These are phyloP conservation scores for Microthlaspi erraticum DNA, from an alignment of 345 rosid species.

Conservation along the genomic window DNA sequence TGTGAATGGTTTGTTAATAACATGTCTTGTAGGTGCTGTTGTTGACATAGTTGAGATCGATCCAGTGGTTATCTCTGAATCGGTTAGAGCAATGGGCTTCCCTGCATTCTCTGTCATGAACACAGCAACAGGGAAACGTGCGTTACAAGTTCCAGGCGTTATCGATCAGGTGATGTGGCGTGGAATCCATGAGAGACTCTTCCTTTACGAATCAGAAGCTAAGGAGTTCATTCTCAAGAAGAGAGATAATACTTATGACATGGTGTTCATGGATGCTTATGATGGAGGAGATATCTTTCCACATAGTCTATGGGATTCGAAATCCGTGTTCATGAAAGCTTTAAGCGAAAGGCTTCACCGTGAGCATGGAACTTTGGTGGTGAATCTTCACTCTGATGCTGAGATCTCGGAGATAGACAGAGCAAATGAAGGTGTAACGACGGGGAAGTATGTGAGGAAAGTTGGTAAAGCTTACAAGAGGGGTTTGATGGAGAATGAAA, in stretches of 20 bases:
- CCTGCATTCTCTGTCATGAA: constrained; percentile 70
- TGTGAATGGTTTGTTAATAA: neutral
- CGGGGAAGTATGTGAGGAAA: constrained; percentile 60
- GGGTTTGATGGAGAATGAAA: constrained; percentile 48
- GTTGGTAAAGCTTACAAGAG: constrained; percentile 67
- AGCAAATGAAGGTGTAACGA: constrained; percentile 44
- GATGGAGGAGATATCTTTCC: constrained; percentile 95
- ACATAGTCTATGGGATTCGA: constrained; percentile 73
- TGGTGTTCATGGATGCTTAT: constrained; percentile 89
- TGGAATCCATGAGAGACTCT: constrained; percentile 84
- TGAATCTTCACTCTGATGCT: constrained; percentile 83
- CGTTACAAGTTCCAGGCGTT: constrained; percentile 49
- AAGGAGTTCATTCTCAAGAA: constrained; percentile 63
- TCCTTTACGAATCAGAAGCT: constrained; percentile 77
- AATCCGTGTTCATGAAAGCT: constrained; percentile 67
- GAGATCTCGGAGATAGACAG: constrained; percentile 42
- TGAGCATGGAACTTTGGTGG: constrained; percentile 79
- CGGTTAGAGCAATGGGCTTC: constrained; percentile 82
- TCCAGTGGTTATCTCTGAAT: constrained; percentile 79
- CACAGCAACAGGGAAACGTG: constrained; percentile 52
- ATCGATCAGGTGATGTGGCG: constrained; percentile 73
- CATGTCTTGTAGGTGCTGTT: constrained; percentile 61
- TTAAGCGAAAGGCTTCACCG: constrained; percentile 64
- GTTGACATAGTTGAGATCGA: constrained; percentile 82
- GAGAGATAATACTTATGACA: constrained; percentile 53